Percentiles rank a stretch among this genome's conserved stretches.
phyloP scores from a whole-genome alignment of 2,329 filamentous ascomycete genomes.

The Phyllosticta capitalensis region DNA sequence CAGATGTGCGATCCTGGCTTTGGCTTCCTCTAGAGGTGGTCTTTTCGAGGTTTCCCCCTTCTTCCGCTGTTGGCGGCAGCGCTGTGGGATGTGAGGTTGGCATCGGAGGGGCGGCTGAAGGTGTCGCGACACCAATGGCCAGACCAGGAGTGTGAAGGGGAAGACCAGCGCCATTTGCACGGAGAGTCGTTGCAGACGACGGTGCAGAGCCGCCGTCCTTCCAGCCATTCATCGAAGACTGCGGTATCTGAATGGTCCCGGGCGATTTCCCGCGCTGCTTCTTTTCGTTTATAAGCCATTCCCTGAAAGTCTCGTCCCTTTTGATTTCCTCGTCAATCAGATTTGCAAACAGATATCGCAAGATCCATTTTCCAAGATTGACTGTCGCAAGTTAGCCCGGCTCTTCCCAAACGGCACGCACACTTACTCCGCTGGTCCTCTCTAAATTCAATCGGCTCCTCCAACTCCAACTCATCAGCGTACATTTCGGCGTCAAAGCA shows the following conservation, averaged over 20 bases:
- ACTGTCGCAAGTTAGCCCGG: slow-evolving; percentile 44
- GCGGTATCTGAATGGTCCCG: slow-evolving; percentile 50
- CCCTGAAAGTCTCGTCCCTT: slow-evolving; percentile 66
- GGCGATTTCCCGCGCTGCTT: slow-evolving; percentile 51
- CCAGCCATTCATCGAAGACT: slow-evolving; percentile 37
- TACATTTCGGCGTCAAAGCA: slow-evolving; percentile 98
- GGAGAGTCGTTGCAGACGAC: slow-evolving; percentile 43
- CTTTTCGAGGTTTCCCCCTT: slow-evolving; percentile 43
- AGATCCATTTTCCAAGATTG: slow-evolving; percentile 92
- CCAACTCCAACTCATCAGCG: slow-evolving; percentile 72
- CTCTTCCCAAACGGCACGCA: neutral
- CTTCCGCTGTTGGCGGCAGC: slow-evolving; percentile 32
- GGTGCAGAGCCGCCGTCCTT: slow-evolving; percentile 26
- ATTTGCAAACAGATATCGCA: slow-evolving; percentile 83
- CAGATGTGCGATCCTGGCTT: slow-evolving; percentile 47
- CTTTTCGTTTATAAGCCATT: slow-evolving; percentile 57
- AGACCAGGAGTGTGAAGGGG: slow-evolving; percentile 64
- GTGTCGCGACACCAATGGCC: slow-evolving; percentile 68
- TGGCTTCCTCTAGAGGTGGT: slow-evolving; percentile 46
- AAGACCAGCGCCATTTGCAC: slow-evolving; percentile 53
- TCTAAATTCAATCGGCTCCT: slow-evolving; percentile 68
- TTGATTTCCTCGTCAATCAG: slow-evolving; percentile 85
- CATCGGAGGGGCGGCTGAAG: slow-evolving; percentile 33
- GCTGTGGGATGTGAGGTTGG: slow-evolving; percentile 22
- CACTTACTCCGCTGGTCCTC: slow-evolving; percentile 85